A percentile compares a stretch with the other conserved stretches of the same genome.
Evolutionary conservation across 1,284 basidiomycete genomes (phyloP).

Genomic region (Ceratobasidium theobromae): DNA sequence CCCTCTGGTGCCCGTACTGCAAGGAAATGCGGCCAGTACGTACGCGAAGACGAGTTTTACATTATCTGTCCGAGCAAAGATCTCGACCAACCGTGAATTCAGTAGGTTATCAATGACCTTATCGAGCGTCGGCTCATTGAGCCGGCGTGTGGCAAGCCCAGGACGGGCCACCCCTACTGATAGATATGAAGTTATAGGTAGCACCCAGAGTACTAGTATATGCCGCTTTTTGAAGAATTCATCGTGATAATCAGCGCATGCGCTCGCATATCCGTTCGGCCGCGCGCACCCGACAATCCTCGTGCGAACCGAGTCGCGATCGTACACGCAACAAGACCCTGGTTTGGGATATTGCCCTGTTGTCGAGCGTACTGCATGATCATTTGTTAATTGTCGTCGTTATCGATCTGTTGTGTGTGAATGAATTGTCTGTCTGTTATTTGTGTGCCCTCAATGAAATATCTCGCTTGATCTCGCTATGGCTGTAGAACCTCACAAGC

Average conservation of each 20-base stretch:
- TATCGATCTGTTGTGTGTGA: too few relatives aligned
- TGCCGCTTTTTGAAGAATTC: constrained; percentile 71
- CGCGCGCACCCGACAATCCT: constrained; percentile 14
- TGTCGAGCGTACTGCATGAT: constrained; percentile 20
- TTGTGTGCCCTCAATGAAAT: too few relatives aligned
- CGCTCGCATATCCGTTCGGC: constrained; percentile 21
- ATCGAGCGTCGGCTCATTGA: constrained; percentile 76
- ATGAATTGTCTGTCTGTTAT: too few relatives aligned
- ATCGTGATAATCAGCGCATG: constrained; percentile 55
- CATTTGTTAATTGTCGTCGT: constrained; percentile 19
- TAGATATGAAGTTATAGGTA: constrained; percentile 42
- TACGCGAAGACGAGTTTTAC: constrained; percentile 84
- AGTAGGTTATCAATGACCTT: constrained; percentile 82
- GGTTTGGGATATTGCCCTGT: neutral
- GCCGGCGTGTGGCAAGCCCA: constrained; percentile 54
- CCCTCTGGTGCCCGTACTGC: constrained; percentile 87
- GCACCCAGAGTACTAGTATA: constrained; percentile 49
- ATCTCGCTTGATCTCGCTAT: too few relatives aligned
- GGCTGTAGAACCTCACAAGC: too few relatives aligned
- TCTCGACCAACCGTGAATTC: constrained; percentile 61
- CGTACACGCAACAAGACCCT: neutral
- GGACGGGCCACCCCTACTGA: constrained; percentile 41
- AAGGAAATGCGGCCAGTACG: constrained; percentile 84
- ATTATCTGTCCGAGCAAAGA: constrained; percentile 81
- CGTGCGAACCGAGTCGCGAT: constrained; percentile 25